These are phyloP conservation scores for Paraconiothyrium sp. DNA, from an alignment of 2,329 filamentous ascomycete species.

Conservation along the genomic window DNA sequence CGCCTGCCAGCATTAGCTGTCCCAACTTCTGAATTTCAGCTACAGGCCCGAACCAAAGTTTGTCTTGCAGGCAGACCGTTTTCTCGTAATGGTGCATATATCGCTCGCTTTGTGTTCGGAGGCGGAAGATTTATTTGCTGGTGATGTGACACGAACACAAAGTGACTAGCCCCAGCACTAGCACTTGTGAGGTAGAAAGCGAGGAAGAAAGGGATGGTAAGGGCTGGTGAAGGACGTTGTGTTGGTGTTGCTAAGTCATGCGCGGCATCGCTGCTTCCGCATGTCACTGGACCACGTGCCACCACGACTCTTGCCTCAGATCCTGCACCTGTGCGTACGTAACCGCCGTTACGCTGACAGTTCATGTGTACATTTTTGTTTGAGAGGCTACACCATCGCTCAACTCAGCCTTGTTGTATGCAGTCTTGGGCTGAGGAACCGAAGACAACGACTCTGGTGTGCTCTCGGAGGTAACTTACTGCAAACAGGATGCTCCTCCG, in stretches of 20 bases:
- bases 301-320: slow-evolving; percentile 10
- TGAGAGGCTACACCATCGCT: neutral
- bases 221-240: slow-evolving; percentile 13
- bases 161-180: neutral
- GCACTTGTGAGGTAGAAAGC: slow-evolving; percentile 1
- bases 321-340: slow-evolving; percentile 19
- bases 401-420: neutral
- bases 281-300: neutral
- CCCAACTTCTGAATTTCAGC: neutral
- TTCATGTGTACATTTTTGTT: slow-evolving; percentile 3
- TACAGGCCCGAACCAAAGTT: neutral
- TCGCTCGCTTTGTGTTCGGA: neutral
- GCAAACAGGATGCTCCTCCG: neutral
- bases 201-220: slow-evolving; percentile 15
- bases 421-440: neutral
- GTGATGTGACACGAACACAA: slow-evolving; percentile 2
- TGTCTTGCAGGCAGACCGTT: neutral
- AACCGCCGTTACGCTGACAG: slow-evolving; percentile 14
- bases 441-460: neutral
- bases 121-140: neutral
- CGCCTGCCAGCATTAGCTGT: neutral
- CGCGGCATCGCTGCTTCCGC: neutral
- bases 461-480: neutral
- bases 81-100: neutral
- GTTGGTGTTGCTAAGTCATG: neutral